Evolutionary conservation across 768 basidiomycete genomes (phyloP).

Genomic region (Dioszegia aurantiaca): DNA sequence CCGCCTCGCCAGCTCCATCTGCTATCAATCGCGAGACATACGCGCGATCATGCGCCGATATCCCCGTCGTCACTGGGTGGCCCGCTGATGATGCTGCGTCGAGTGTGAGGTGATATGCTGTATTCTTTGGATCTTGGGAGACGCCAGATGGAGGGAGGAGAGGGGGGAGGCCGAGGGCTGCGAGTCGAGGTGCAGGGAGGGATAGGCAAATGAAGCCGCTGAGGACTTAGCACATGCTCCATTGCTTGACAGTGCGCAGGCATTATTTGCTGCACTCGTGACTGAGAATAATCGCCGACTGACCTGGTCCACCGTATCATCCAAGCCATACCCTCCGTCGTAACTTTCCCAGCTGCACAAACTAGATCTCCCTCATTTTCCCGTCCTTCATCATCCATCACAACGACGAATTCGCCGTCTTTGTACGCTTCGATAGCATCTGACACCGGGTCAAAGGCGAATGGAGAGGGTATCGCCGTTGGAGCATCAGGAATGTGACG

Average conservation of each 20-base stretch:
- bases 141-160: constrained; percentile 37
- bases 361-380: constrained; percentile 99
- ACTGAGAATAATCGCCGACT: constrained; percentile 29
- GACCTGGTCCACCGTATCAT: constrained; percentile 95
- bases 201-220: constrained; percentile 94
- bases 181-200: constrained; percentile 70
- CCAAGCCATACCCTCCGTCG: constrained; percentile 98
- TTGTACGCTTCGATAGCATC: constrained; percentile 67
- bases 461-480: constrained; percentile 35
- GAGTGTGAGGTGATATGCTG: constrained; percentile 93
- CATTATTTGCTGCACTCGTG: background rate
- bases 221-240: background rate
- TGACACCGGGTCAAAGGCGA: constrained; percentile 71
- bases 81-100: constrained; percentile 64
- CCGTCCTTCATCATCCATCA: constrained; percentile 92
- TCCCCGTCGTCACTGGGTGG: constrained; percentile 78
- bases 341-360: constrained; percentile 75
- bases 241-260: too few relatives aligned
- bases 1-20: constrained; percentile 56
- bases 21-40: constrained; percentile 82
- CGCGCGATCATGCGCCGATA: constrained; percentile 91
- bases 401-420: constrained; percentile 90
- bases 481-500: constrained; percentile 17
- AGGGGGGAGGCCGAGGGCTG: constrained; percentile 72
- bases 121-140: constrained; percentile 76